Percentiles rank a stretch among this genome's conserved stretches.
Conservation (phyloP, 2,329 filamentous ascomycete species). For the Penicillium sclerotiorum region DNA sequence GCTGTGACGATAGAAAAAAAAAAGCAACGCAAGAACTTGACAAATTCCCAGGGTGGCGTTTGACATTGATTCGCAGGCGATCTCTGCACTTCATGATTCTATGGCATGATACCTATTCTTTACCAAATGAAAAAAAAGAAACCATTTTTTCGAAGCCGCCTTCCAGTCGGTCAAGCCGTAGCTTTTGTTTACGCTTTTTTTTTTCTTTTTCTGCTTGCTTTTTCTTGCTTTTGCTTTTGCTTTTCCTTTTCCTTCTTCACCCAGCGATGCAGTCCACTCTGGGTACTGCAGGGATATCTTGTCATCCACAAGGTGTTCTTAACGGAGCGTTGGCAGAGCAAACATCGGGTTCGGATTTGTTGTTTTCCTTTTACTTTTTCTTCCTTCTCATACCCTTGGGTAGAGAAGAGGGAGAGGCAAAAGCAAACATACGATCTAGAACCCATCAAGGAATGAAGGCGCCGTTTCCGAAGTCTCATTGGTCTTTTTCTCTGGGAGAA, state of each 20-base stretch:
- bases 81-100: constrained; percentile 16
- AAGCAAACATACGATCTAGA: constrained; percentile 4
- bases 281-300: constrained; percentile 72
- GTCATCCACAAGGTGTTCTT: constrained; percentile 67
- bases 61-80: constrained; percentile 24
- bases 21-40: constrained; percentile 8
- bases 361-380: constrained; percentile 8
- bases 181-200: constrained; percentile 9
- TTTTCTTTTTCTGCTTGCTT: constrained; percentile 4
- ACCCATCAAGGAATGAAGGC: constrained; percentile 39
- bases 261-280: constrained; percentile 73
- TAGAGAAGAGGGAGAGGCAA: neutral
- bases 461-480: constrained; percentile 40
- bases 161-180: constrained; percentile 4
- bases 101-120: constrained; percentile 29
- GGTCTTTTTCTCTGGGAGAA: constrained; percentile 8
- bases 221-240: constrained; percentile 4
- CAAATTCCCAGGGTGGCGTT: constrained; percentile 21
- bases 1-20: constrained; percentile 21
- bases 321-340: constrained; percentile 82
- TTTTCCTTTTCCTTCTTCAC: constrained; percentile 26
- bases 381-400: neutral
- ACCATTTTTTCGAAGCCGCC: constrained; percentile 8
- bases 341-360: constrained; percentile 31
- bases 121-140: constrained; percentile 17